A percentile compares a stretch with the other conserved stretches of the same genome.
phyloP scores from a whole-genome alignment of 2,329 filamentous ascomycete genomes.

The Penicillium hesseltinei region DNA sequence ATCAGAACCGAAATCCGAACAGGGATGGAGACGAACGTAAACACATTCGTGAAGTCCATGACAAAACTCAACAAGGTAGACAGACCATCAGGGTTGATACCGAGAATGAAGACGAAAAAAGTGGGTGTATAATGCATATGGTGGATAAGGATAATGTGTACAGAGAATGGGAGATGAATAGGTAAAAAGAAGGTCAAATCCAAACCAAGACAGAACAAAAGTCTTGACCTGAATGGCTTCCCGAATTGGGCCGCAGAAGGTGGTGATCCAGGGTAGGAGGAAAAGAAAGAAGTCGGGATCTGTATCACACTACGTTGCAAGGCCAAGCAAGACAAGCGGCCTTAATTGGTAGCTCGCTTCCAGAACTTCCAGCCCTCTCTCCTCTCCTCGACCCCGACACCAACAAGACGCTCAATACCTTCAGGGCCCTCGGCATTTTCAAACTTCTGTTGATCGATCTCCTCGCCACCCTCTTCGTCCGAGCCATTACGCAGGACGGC shows the following conservation, averaged over 20 bases:
- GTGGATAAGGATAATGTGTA: constrained; percentile 21
- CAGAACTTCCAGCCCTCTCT: constrained; percentile 85
- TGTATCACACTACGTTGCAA: not conserved
- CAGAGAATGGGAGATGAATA: constrained; percentile 20
- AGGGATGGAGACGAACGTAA: not conserved
- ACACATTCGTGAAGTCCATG: not conserved
- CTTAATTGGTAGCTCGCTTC: constrained; percentile 46
- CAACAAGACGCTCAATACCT: constrained; percentile 83
- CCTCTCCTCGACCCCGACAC: constrained; percentile 68
- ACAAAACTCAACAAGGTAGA: not conserved
- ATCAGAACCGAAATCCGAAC: not conserved
- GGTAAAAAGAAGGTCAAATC: not conserved
- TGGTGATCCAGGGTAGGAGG: not conserved
- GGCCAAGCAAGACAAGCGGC: not conserved
- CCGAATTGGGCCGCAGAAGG: not conserved
- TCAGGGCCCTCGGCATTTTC: constrained; percentile 79
- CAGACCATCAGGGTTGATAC: not conserved
- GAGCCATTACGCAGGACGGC: constrained; percentile 82
- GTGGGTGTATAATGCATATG: constrained; percentile 20
- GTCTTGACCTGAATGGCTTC: not conserved
- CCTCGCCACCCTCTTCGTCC: constrained; percentile 80
- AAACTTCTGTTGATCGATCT: constrained; percentile 89
- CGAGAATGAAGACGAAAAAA: not conserved
- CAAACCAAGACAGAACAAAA: not conserved
- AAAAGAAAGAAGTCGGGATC: not conserved